phyloP scores from a whole-genome alignment of 1,284 basidiomycete genomes.

The Cutaneotrichosporon dermatis region DNA sequence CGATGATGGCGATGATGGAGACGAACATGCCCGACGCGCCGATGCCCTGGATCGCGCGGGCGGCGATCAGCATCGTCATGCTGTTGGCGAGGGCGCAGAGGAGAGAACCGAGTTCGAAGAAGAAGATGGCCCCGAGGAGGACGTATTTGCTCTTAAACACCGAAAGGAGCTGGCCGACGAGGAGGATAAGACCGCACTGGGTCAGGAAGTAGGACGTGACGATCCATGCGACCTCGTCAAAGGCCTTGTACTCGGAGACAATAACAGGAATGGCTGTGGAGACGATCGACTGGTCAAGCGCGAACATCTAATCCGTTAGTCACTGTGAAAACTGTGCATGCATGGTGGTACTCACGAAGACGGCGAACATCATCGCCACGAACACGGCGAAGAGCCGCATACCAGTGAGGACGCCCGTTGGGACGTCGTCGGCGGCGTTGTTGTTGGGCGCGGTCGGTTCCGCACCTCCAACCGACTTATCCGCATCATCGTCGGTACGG shows the following conservation, averaged over 20 bases:
- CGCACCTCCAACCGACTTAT: not conserved
- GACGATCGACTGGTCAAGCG: conserved; percentile 43
- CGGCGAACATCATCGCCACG: conserved; percentile 36
- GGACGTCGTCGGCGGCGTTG: not conserved
- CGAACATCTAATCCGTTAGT: conserved; percentile 23
- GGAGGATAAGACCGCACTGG: conserved; percentile 48
- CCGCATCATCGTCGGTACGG: not conserved
- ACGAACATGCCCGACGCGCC: conserved; percentile 44
- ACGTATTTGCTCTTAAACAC: conserved; percentile 51
- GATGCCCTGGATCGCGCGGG: conserved; percentile 51
- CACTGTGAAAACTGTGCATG: not conserved
- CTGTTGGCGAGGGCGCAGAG: conserved; percentile 53
- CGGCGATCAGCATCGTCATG: conserved; percentile 52
- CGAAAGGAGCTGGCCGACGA: conserved; percentile 49
- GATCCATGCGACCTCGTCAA: conserved; percentile 50
- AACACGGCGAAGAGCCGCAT: conserved; percentile 34
- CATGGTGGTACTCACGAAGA: conserved; percentile 38
- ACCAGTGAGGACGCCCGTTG: conserved; percentile 28
- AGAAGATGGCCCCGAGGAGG: conserved; percentile 51
- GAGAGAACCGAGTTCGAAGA: conserved; percentile 53
- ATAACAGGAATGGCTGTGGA: conserved; percentile 51
- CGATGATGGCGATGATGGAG: conserved; percentile 50
- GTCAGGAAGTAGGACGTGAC: conserved; percentile 52
- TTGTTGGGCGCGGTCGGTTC: not conserved
- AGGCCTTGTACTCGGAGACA: conserved; percentile 51